Conservation (phyloP, 805 yeast genomes). For the Wickerhamiella galacta region DNA sequence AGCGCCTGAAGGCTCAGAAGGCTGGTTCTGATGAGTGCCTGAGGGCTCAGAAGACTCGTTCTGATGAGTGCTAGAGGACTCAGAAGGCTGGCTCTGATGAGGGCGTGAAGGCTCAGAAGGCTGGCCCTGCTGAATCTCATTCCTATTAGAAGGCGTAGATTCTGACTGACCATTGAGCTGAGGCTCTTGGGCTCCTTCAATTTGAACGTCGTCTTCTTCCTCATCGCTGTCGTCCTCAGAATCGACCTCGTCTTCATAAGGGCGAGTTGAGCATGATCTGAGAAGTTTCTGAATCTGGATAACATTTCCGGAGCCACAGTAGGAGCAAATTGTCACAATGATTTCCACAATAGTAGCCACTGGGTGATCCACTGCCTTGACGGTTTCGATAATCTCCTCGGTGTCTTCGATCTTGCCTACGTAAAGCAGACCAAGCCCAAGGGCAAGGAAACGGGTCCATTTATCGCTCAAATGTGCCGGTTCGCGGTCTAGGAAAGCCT, state of each 20-base stretch:
- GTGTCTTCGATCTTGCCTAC: constrained; percentile 91
- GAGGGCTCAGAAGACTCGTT: constrained; percentile 19
- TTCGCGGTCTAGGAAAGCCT: constrained; percentile 76
- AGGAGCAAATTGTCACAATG: constrained; percentile 80
- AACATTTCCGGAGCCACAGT: constrained; percentile 96
- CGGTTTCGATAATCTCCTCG: constrained; percentile 75
- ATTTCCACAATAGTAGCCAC: constrained; percentile 78
- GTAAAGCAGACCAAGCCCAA: constrained; percentile 80
- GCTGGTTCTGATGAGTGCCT: no score
- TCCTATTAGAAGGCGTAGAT: constrained; percentile 12
- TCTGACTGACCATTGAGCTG: constrained; percentile 4
- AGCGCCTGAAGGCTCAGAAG: constrained; percentile 10
- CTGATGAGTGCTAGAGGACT: constrained; percentile 16
- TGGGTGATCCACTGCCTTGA: constrained; percentile 91
- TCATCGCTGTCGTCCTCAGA: constrained; percentile 41
- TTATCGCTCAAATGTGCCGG: constrained; percentile 60
- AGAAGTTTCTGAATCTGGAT: constrained; percentile 80
- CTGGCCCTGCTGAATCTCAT: no score
- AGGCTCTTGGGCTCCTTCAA: constrained; percentile 8
- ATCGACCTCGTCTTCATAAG: constrained; percentile 42
- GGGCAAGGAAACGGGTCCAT: constrained; percentile 79
- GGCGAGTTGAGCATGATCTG: constrained; percentile 59
- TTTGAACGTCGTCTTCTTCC: constrained; percentile 14
- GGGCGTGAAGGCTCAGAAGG: constrained; percentile 7
- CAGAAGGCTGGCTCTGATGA: constrained; percentile 11